These are phyloP conservation scores for Xanthoconium separans DNA, from an alignment of 1,284 basidiomycete species.

Conservation along the genomic window DNA sequence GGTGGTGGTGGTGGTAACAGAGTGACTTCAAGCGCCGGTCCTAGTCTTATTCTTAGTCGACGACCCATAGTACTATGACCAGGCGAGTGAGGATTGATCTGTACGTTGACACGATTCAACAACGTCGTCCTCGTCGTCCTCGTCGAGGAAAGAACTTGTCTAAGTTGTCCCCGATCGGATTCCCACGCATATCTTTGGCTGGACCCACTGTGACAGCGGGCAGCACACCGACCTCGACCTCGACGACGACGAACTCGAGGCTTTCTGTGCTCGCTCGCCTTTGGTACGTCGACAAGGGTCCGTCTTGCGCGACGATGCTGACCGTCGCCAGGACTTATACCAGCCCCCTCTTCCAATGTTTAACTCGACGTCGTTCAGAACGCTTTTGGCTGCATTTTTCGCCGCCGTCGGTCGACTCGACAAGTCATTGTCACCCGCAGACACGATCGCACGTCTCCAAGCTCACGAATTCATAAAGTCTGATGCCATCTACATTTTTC, in stretches of 20 bases:
- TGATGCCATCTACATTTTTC: conserved; percentile 66
- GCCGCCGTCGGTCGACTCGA: conserved; percentile 70
- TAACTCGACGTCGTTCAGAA: conserved; percentile 4
- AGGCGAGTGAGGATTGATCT: too few species aligned
- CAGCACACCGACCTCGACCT: background rate
- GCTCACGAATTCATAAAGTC: conserved; percentile 59
- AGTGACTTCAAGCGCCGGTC: too few species aligned
- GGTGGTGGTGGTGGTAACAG: background rate
- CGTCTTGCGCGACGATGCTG: background rate
- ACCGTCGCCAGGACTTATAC: conserved; percentile 1
- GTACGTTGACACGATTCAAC: too few species aligned
- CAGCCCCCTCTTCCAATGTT: conserved; percentile 1
- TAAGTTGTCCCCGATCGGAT: too few species aligned
- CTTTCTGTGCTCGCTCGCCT: background rate
- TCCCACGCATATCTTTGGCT: too few species aligned
- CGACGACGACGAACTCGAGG: background rate
- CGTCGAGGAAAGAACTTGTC: too few species aligned
- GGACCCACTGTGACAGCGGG: background rate
- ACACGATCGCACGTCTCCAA: conserved; percentile 64
- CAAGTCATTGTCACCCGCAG: conserved; percentile 69
- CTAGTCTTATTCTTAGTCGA: too few species aligned
- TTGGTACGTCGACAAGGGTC: background rate
- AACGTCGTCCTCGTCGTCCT: too few species aligned
- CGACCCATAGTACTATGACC: too few species aligned
- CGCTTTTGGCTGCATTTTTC: conserved; percentile 42